Evolutionary conservation across 2,329 filamentous ascomycete genomes (phyloP).

Genomic region (Alternaria burnsii): DNA sequence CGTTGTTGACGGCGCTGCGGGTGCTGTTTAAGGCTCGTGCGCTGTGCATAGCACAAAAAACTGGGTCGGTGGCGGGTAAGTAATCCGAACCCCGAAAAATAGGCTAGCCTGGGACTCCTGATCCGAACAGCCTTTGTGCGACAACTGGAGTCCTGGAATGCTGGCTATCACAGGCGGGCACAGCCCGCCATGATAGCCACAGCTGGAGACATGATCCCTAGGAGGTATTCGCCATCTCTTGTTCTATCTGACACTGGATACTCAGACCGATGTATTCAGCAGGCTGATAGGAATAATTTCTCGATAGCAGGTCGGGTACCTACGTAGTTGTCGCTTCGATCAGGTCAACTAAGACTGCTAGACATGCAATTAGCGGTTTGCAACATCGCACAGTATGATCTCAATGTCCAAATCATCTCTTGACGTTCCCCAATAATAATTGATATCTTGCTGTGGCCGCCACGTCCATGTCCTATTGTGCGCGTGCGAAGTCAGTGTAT

Average conservation of each 20-base stretch:
- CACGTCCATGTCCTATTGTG: no score
- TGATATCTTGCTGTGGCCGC: no score
- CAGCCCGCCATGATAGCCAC: neutral
- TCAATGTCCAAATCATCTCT: neutral
- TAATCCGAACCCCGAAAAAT: neutral
- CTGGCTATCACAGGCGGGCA: neutral
- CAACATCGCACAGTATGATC: fast-evolving
- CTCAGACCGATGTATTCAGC: fast-evolving
- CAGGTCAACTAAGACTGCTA: neutral
- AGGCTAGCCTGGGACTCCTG: neutral
- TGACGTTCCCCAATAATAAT: fast-evolving
- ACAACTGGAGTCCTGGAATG: neutral
- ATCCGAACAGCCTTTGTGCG: neutral
- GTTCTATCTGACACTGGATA: fast-evolving
- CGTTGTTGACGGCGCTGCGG: fast-evolving
- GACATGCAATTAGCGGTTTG: neutral
- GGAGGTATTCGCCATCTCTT: neutral
- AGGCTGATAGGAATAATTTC: fast-evolving
- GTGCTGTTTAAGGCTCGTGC: neutral
- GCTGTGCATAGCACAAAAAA: neutral
- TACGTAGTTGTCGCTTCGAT: neutral
- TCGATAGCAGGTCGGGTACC: neutral
- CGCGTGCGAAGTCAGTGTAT: no score
- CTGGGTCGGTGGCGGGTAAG: neutral
- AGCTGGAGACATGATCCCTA: neutral